phyloP scores from a whole-genome alignment of 768 basidiomycete genomes.

The Suillus subalutaceus region DNA sequence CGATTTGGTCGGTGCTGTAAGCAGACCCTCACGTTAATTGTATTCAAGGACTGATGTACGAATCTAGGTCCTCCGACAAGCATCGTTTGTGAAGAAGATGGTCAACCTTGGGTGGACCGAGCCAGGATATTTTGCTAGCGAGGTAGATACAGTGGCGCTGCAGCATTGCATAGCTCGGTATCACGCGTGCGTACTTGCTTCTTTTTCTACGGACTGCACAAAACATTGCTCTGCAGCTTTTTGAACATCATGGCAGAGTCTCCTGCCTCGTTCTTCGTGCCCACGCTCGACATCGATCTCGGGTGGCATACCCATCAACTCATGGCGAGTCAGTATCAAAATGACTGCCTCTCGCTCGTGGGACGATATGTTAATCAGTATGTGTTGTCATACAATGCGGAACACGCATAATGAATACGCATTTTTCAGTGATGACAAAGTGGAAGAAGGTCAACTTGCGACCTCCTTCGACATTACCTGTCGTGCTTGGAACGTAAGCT shows the following conservation, averaged over 20 bases:
- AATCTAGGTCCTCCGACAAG: constrained; percentile 54
- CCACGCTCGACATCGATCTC: constrained; percentile 71
- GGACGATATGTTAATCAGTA: constrained; percentile 58
- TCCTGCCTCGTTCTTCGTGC: constrained; percentile 48
- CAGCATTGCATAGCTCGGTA: constrained; percentile 58
- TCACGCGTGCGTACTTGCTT: constrained; percentile 47
- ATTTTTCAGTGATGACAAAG: constrained; percentile 49
- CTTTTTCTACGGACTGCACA: neutral
- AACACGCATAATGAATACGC: neutral
- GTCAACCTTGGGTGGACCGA: constrained; percentile 52
- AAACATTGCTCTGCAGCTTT: constrained; percentile 36
- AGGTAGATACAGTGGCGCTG: constrained; percentile 44
- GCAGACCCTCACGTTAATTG: constrained; percentile 6
- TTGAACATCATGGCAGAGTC: constrained; percentile 55
- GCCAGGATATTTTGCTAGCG: constrained; percentile 39
- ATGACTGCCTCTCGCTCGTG: constrained; percentile 41
- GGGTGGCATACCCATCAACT: constrained; percentile 77
- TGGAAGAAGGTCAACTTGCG: constrained; percentile 48
- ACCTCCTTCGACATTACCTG: constrained; percentile 54
- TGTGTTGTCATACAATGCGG: constrained; percentile 18
- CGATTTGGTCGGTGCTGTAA: constrained; percentile 58
- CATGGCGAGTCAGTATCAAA: constrained; percentile 42
- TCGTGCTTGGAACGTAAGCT: constrained; percentile 47
- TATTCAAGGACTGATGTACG: neutral
- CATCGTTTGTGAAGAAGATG: constrained; percentile 58